Base-by-base conservation (phyloP, 2,329 filamentous ascomycete species). In the Beauveria varroae region DNA sequence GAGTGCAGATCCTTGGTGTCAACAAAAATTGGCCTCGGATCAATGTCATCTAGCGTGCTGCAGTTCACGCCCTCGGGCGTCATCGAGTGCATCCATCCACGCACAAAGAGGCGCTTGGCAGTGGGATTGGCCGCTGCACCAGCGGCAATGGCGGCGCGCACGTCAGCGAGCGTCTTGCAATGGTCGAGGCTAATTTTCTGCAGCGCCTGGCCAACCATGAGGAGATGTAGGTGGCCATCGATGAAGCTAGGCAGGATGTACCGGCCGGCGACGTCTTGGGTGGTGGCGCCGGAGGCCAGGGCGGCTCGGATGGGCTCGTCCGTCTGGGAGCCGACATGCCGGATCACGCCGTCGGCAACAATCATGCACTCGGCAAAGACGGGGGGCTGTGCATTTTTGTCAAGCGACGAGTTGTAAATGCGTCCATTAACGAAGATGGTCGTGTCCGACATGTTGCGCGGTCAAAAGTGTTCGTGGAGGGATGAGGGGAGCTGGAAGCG, bases 1-100 rank as follows among this genome's bases (percentile, higher is more conserved):
- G 79, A 81, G 66, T 85, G 82, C 64, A 85, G 69, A 59, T 84
- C 81, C 64, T 83, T 83, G 3, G 79, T 78, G 62, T 85, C 81
- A 61, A 85, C 76, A 60, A 81, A 84, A 30, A 85, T 83, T 1
- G 82, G 81, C 44, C 81, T 70, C 1, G 76, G 71, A 61, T 84
- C 81, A 16, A 85, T 66, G 64, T 81, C 81, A 62, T 84, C 81
- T 1, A 85, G 69, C 18, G 70, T 24, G 46, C 63, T 66, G 1
- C 79, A 77, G 28, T 78, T 73, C 0, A 82, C 81, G 14, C 76
- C 73, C 6, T 71, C 73, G 0, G 74, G 74, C 0, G 76, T 79
- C 74, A 78, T 77, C 2, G 75, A 77, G 64, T 83, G 80, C 77
- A 79, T 82, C 83, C 82, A 85, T 6, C 81, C 80, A 61, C 76